phyloP scores from a whole-genome alignment of 1,284 basidiomycete species.

The Quambalaria eucalypti region DNA sequence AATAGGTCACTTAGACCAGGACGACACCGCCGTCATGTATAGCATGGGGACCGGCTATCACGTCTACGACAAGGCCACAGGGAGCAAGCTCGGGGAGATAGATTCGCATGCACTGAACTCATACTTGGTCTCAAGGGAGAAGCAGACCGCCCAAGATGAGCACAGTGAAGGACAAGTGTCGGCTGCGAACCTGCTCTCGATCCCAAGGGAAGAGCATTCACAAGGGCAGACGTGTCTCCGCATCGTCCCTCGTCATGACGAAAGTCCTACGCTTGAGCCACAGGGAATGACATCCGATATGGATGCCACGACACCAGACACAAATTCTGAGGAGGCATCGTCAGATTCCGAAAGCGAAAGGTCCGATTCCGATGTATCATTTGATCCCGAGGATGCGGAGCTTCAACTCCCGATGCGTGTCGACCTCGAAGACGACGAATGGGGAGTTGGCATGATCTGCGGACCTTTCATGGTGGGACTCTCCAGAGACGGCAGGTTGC shows the following conservation, averaged over 20 bases:
- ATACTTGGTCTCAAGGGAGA: no score
- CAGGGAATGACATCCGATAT: background rate
- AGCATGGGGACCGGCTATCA: slow-evolving; percentile 1
- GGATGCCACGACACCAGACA: background rate
- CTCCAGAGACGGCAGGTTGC: background rate
- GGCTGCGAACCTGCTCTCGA: no score
- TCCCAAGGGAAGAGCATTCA: no score
- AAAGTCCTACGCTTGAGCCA: background rate
- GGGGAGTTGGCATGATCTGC: background rate
- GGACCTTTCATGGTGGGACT: background rate
- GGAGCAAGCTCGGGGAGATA: slow-evolving; percentile 1
- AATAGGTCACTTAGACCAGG: slow-evolving; percentile 7
- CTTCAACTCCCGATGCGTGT: no score
- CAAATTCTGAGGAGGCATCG: background rate
- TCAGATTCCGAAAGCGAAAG: background rate
- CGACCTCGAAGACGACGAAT: background rate
- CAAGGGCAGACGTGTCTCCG: no score
- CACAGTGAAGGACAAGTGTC: no score
- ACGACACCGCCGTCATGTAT: slow-evolving; percentile 3
- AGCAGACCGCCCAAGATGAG: no score
- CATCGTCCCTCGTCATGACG: background rate
- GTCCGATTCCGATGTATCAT: no score
- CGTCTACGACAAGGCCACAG: slow-evolving; percentile 5
- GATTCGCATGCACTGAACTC: no score
- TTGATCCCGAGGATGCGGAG: no score